Conservation (phyloP, 2,329 filamentous ascomycete genomes). For the Proliferodiscus dingleyae region DNA sequence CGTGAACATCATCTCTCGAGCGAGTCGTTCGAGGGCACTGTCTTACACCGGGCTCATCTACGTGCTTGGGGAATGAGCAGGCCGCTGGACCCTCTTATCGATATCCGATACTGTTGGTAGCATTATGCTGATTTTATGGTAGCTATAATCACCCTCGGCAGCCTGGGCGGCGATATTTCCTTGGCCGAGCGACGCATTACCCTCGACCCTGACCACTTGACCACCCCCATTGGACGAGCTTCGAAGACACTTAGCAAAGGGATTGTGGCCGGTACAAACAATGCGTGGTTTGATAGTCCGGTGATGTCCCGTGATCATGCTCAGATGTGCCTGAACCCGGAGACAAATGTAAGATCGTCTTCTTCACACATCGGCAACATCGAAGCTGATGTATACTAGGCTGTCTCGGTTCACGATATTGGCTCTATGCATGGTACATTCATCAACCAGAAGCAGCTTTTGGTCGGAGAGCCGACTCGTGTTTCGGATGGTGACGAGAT, state of each 20-base stretch:
- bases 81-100: neutral
- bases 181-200: conserved; percentile 19
- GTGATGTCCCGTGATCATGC: conserved; percentile 70
- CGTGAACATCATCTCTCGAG: too few relatives aligned
- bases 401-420: conserved; percentile 47
- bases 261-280: conserved; percentile 41
- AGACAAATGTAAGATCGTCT: conserved; percentile 38
- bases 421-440: conserved; percentile 59
- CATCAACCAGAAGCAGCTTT: conserved; percentile 43
- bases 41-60: too few relatives aligned
- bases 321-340: conserved; percentile 41
- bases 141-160: conserved; percentile 22
- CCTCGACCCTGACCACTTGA: conserved; percentile 16
- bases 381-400: conserved; percentile 25
- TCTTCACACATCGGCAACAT: neutral
- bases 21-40: too few relatives aligned
- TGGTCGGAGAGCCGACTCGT: conserved; percentile 23
- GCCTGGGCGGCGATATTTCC: conserved; percentile 20
- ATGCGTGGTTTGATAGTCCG: conserved; percentile 65
- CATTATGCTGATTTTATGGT: conserved; percentile 12
- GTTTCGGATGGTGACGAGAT: conserved; percentile 36
- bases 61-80: too few relatives aligned
- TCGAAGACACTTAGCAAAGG: conserved; percentile 43
- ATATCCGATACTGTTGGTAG: neutral
- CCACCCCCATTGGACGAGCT: conserved; percentile 38